phyloP scores from a whole-genome alignment of 257 asterid genomes.

The Rauvolfia tetraphylla region DNA sequence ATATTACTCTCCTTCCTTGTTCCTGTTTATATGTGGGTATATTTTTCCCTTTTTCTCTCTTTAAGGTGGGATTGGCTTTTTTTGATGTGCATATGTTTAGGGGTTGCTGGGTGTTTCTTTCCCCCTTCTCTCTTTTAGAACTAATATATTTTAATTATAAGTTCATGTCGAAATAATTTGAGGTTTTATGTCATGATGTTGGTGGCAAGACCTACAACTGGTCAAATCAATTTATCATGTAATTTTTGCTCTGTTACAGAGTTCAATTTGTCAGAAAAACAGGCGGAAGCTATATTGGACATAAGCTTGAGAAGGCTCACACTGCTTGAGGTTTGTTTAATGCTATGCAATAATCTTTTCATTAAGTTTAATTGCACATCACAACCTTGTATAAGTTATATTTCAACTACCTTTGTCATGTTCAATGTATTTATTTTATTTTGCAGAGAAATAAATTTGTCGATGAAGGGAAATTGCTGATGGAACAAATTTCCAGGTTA shows the following conservation, averaged over 20 bases:
- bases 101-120: too few species aligned
- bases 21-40: neutral
- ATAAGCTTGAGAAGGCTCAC: conserved; percentile 92
- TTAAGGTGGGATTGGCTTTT: neutral
- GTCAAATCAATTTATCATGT: neutral
- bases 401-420: neutral
- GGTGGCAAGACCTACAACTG: neutral
- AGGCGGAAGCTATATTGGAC: conserved; percentile 93
- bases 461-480: conserved; percentile 74
- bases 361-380: neutral
- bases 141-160: too few species aligned
- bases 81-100: neutral
- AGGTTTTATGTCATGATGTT: neutral
- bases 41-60: neutral
- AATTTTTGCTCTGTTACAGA: conserved; percentile 41
- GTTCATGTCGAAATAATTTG: neutral
- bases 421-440: neutral
- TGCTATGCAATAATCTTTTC: neutral
- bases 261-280: conserved; percentile 80
- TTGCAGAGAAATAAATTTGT: conserved; percentile 85
- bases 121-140: too few species aligned
- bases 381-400: neutral
- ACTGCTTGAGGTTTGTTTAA: conserved; percentile 65
- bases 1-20: neutral
- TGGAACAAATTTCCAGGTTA: conserved; percentile 66